Base-by-base conservation (phyloP, 2,329 filamentous ascomycete genomes). In the Whalleya microplaca region DNA sequence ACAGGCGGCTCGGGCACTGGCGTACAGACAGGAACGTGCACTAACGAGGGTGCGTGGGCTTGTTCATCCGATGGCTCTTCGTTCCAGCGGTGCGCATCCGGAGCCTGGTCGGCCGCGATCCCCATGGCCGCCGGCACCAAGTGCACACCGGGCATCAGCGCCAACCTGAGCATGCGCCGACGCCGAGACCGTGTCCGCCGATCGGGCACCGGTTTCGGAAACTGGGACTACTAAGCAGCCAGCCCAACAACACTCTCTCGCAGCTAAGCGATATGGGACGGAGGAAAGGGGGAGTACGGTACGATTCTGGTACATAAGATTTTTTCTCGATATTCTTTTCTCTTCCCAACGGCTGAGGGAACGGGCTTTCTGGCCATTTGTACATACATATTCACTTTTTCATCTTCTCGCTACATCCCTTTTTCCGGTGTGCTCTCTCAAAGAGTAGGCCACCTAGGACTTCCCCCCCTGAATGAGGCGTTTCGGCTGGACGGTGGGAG, bases 31-130 rank as follows among this genome's bases (percentile, higher is more conserved):
- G 71, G 74, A 41, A 65, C 64, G 52, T 87, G 85, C 73, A 71
- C 67, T 32, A 55, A 72, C 3, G 84, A 87, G 64, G 85, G 85
- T 19, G 64, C 71, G 16, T 88, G 82, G 82, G 82, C 84, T 71
- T 88, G 85, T 67, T 72, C 84, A 23, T 71, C 85, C 21, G 75
- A 72, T 18, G 84, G 83, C 48, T 72, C 70, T 21, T 75, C 78
- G 48, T 88, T 85, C 77, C 84, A 87, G 72, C 83, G 84, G 53
- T 88, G 85, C 64, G 84, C 83, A n/a, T 80, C 77, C 14, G 84
- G 84, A 5, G 63, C 70, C 51, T 88, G 85, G 85, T 78, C 80
- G 18, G 66, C 64, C 5, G 59, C 75, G 41, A 75, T 81, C 56
- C 64, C 71, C 37, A 78, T 87, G 77, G 79, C 84, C 1, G 61